Evolutionary conservation across 345 rosid species (phyloP), one percentile per base, ranked within the genome.

Genomic region (Physaria fendleri): DNA sequence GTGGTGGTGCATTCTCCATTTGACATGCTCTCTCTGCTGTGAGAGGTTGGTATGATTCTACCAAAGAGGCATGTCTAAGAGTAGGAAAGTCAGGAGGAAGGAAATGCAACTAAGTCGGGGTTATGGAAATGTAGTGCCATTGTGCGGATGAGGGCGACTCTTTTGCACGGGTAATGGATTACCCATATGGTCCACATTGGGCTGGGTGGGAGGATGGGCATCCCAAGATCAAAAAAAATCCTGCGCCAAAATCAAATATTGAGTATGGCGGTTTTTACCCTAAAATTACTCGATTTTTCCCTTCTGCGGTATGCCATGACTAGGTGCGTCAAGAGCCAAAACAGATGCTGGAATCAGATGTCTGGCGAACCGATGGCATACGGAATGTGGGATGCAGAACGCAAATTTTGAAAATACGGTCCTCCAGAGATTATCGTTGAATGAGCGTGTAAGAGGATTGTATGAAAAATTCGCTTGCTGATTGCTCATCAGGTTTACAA

Each of bases 191-290:
- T 80, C 74, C 82, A 76, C 94, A 83, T 71, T 78, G 72, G 74
- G 74, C 85, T 20, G 75, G 24, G 75, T 77, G 63, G 65, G 78
- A 65, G 80, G 59, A 80, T 72, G 78, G 76, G 77, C 71, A 69
- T 75, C 66, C 90, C 85, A 79, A 65, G 35, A 24, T 25, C 14
- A 80, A 79, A 64, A 81, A 59, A 13, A 61, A 71, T 74, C 95
- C 93, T 91, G 96, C 92, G 87, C 59, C 95, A 91, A 91, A 88
- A 83, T 47, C 82, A 88, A 85, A 82, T 76, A 81, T 74, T 88
- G 95, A 88, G 84, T 71, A 82, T 77, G 80, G 90, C 89, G 87
- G 76, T 81, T 77, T n/a, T 78, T 64, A 80, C 76, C 76, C 73
- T 67, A 80, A 66, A 78, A 76, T 33, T 8, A 56, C 50, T 56